These are phyloP conservation scores for Mortierella polycephala DNA, from an alignment of 371 early-diverging fungal species.

Conservation along the genomic window DNA sequence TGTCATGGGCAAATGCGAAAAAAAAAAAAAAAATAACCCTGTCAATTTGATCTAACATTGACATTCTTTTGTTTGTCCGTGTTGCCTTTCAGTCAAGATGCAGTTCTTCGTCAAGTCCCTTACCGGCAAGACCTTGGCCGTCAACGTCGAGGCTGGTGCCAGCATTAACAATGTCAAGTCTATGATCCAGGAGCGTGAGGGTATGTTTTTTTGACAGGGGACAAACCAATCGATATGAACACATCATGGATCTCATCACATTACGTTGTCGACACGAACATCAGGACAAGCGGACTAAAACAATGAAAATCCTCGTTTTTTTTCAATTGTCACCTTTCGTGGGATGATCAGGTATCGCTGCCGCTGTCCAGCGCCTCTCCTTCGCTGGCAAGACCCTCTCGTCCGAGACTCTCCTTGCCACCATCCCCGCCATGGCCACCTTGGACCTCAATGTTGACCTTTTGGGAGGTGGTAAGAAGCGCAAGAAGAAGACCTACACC, in stretches of 20 bases:
- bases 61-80: neutral
- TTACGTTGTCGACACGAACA: neutral
- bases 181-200: slow-evolving; percentile 93
- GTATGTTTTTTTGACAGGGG: slow-evolving; percentile 52
- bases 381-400: slow-evolving; percentile 95
- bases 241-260: slow-evolving; percentile 3
- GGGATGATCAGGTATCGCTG: slow-evolving; percentile 94
- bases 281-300: neutral
- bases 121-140: slow-evolving; percentile 86
- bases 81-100: slow-evolving; percentile 63
- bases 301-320: neutral
- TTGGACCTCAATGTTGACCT: slow-evolving; percentile 84
- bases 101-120: slow-evolving; percentile 91
- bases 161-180: slow-evolving; percentile 88
- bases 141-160: slow-evolving; percentile 79
- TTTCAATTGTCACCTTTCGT: slow-evolving; percentile 63
- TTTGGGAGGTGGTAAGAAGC: slow-evolving; percentile 97
- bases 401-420: slow-evolving; percentile 82
- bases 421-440: slow-evolving; percentile 92
- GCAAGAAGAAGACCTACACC: slow-evolving; percentile 99
- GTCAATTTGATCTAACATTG: neutral
- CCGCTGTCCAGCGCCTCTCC: slow-evolving; percentile 93
- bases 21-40: neutral
- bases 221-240: neutral
- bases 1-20: too few species aligned